Evolutionary conservation across 352 stramenopile species (phyloP), one percentile per base, ranked within the genome.

Genomic region (Thalassiosira oceanica): DNA sequence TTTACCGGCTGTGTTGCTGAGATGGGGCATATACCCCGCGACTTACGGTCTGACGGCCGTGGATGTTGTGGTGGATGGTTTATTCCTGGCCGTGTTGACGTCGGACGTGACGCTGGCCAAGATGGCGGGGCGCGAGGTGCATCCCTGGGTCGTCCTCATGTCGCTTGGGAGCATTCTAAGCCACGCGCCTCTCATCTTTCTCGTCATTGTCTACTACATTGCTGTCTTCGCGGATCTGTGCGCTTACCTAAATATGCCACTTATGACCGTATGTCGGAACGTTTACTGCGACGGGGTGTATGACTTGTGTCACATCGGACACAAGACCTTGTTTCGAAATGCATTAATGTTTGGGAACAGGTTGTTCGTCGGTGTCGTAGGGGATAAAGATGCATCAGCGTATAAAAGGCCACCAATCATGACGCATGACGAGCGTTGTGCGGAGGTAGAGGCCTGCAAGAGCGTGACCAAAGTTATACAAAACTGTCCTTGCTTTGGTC

Each of bases 331-430:
- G 0, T 93, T 93, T 77, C 82, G 86, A 21, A 88, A 90, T 56
- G 86, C 86, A 1, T 46, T 90, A 6, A 48, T 53, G 20, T 88
- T 77, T 69, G 86, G 86, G 5, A 93, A 90, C 66, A 73, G 86
- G 39, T 56, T 93, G 2, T 91, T 86, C 74, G 86, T 93, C 6
- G 86, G 86, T 21, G 86, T 93, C 10, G 82, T 89, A 16, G 83
- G 80, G 24, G 86, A 93, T 61, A 69, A 87, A 37, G 86, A 93
- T 66, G 84, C 83, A 57, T 68, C 73, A 16, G 56, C 62, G 10
- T 93, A 93, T 66, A 93, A 93, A 63, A 63, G 86, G 52, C 80
- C 80, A 36, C 84, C 86, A 26, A 90, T 93, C 41, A 93, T 93
- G 86, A 83, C 67, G 11, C 62, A 72, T 20, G 73, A 58, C 18